Evolutionary conservation across 2,329 filamentous ascomycete species (phyloP), one percentile per base, ranked within the genome.

Genomic region (Penicillium palitans): DNA sequence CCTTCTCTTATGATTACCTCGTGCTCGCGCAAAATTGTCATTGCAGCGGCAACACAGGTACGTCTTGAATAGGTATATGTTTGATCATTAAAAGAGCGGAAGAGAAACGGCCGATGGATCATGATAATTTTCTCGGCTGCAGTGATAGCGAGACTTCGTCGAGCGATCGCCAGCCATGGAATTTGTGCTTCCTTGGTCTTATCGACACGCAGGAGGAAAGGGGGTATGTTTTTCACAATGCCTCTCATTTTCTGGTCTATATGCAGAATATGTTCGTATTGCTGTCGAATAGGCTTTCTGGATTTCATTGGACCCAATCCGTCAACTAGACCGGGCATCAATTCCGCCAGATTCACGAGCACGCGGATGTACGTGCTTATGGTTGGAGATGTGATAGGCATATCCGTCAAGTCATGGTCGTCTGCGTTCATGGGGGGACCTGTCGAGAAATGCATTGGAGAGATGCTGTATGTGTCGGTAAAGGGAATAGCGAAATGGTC

Each of bases 91-190:
- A 70, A 72, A 41, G 68, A 74, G 27, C 67, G 68, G 27, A 73
- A 74, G 7, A 77, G 54, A 39, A 76, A 76, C 0, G 72, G 69
- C 3, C 75, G 70, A 57, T 78, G 76, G 21, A 78, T 76, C 74
- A 78, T 76, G 63, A 77, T 77, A 52, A 77, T 75, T 58, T 78
- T 77, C 57, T 77, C 73, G 2, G 71, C 70, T 2, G 74, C 71
- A 0, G 70, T 74, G 27, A 78, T 76, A 12, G 76, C 72, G 19
- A 78, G 66, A 29, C 75, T 69, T 6, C 69, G 69, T 12, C 72
- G 70, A 6, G 74, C 74, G 13, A 69, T 73, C 2, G 62, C 62
- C 10, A 76, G 66, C 74, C 74, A 76, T 0, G 68, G 58, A 2
- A 72, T 72, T 61, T 71, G 70, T 17, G 57, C 57, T 24, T 70